Percentiles rank a stretch among this genome's conserved stretches.
These are phyloP conservation scores for Citrus mangshanensis DNA, from an alignment of 345 rosid species.

Conservation along the genomic window DNA sequence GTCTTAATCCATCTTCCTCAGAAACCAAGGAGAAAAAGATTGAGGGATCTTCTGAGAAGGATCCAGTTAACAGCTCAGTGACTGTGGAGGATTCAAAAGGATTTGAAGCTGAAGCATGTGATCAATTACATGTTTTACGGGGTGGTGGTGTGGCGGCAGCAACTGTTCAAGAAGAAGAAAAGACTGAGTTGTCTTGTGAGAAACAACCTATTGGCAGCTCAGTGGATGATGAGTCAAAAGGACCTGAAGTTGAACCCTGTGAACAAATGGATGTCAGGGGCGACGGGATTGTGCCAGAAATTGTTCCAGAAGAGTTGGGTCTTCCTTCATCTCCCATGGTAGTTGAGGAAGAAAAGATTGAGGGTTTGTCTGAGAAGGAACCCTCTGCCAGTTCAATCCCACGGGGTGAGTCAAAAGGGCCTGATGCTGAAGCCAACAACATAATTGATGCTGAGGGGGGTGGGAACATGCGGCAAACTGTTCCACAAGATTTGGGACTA, in stretches of 20 bases:
- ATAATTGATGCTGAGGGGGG: conserved; percentile 15
- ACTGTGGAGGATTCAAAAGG: background rate
- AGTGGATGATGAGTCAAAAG: background rate
- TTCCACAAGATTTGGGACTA: conserved; percentile 9
- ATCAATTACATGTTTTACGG: conserved; percentile 1
- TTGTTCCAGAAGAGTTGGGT: conserved; percentile 2
- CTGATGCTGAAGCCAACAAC: conserved; percentile 7
- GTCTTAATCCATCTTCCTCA: conserved; percentile 3
- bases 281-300: background rate
- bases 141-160: conserved; percentile 18
- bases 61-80: background rate
- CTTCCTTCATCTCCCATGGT: conserved; percentile 10
- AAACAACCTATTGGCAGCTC: background rate
- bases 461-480: conserved; percentile 17
- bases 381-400: background rate
- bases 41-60: conserved; percentile 11
- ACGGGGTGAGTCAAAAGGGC: background rate
- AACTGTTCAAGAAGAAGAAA: conserved; percentile 16
- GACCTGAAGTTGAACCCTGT: background rate
- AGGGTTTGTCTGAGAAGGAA: conserved; percentile 3
- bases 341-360: conserved; percentile 8
- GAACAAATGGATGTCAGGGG: background rate
- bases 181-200: background rate
- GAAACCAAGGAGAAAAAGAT: conserved; percentile 13
- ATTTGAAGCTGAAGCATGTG: conserved; percentile 8